These are phyloP conservation scores for Lolium perenne DNA, from an alignment of 176 grass and related monocot genomes.

Conservation along the genomic window DNA sequence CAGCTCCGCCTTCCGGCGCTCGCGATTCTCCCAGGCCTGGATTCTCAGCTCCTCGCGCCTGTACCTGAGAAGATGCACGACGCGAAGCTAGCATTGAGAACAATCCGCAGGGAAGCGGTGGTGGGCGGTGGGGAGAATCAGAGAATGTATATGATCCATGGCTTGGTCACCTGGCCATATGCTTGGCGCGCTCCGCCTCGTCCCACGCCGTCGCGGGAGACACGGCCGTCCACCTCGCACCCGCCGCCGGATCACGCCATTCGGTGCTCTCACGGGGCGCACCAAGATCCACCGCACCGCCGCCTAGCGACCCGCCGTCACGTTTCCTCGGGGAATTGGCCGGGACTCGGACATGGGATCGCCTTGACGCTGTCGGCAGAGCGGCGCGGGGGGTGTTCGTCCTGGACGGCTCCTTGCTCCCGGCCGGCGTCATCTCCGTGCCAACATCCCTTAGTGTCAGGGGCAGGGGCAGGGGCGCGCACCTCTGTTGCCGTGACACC, in stretches of 20 bases:
- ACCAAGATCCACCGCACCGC: not conserved
- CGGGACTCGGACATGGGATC: not conserved
- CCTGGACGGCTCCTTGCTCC: slow-evolving; percentile 86
- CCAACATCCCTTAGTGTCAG: slow-evolving; percentile 72
- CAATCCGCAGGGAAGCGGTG: not conserved
- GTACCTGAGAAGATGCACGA: slow-evolving; percentile 52
- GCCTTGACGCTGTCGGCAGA: slow-evolving; percentile 18
- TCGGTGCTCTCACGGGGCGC: not conserved
- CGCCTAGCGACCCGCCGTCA: not conserved
- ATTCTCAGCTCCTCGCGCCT: slow-evolving; percentile 85
- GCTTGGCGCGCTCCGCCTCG: slow-evolving; percentile 79
- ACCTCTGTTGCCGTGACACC: slow-evolving; percentile 25
- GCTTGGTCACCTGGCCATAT: slow-evolving; percentile 68
- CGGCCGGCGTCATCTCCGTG: slow-evolving; percentile 86
- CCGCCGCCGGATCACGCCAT: not conserved
- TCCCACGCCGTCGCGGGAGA: slow-evolving; percentile 78
- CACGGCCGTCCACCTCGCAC: slow-evolving; percentile 30
- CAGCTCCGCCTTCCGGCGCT: slow-evolving; percentile 75
- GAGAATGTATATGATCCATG: not conserved
- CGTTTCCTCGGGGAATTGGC: not conserved
- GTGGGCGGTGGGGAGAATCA: not conserved
- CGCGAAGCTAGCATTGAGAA: not conserved
- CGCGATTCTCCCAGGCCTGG: slow-evolving; percentile 84
- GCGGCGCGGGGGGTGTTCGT: slow-evolving; percentile 61
- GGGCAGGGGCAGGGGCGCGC: slow-evolving; percentile 45